phyloP scores from a whole-genome alignment of 116 monocot species.

The Zostera marina region DNA sequence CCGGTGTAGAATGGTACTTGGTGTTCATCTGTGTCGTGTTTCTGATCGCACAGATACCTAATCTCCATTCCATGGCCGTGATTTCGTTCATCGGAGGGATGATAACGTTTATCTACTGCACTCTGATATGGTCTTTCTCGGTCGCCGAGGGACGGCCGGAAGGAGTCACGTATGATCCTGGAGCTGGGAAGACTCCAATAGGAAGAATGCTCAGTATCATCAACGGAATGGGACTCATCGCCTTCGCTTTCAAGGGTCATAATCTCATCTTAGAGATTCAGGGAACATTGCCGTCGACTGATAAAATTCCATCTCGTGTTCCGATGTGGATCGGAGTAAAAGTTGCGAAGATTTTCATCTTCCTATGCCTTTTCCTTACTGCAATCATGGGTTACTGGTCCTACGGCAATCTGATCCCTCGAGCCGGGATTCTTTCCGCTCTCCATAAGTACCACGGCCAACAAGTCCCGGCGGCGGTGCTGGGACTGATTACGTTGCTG shows the following conservation, averaged over 20 bases:
- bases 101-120: slow-evolving; percentile 62
- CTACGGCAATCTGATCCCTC: slow-evolving; percentile 78
- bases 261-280: slow-evolving; percentile 79
- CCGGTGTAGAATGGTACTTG: slow-evolving; percentile 73
- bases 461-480: slow-evolving; percentile 32
- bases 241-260: slow-evolving; percentile 74
- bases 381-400: slow-evolving; percentile 81
- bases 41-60: slow-evolving; percentile 64
- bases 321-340: slow-evolving; percentile 90
- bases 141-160: slow-evolving; percentile 29
- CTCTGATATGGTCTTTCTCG: slow-evolving; percentile 55
- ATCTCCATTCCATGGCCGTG: slow-evolving; percentile 83
- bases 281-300: slow-evolving; percentile 81
- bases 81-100: slow-evolving; percentile 50
- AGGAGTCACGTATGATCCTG: slow-evolving; percentile 25
- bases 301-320: slow-evolving; percentile 56
- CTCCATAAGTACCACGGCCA: slow-evolving; percentile 42
- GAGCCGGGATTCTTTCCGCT: slow-evolving; percentile 44
- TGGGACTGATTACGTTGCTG: slow-evolving; percentile 40
- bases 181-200: slow-evolving; percentile 7
- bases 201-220: slow-evolving; percentile 18
- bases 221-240: slow-evolving; percentile 67
- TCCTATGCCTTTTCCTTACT: slow-evolving; percentile 48
- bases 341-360: slow-evolving; percentile 42
- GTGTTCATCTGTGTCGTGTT: slow-evolving; percentile 62